These are phyloP conservation scores for Viola odorata DNA, from an alignment of 345 rosid species.

Conservation along the genomic window DNA sequence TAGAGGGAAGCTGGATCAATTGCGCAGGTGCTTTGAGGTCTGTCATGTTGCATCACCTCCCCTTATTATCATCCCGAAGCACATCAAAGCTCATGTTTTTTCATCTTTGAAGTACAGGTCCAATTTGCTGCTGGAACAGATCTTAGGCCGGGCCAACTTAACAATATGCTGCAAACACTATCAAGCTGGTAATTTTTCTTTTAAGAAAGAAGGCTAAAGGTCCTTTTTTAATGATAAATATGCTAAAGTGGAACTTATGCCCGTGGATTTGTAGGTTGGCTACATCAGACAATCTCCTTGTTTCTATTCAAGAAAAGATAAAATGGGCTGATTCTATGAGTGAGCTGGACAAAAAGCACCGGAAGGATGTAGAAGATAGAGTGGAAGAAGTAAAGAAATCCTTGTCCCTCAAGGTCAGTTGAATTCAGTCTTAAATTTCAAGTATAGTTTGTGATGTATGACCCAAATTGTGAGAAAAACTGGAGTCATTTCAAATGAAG, in stretches of 20 bases:
- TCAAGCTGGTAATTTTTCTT: constrained; percentile 65
- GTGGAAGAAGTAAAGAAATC: constrained; percentile 84
- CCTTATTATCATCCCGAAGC: too few species aligned
- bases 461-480: too few species aligned
- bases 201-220: too few species aligned
- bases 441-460: too few species aligned
- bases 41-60: constrained; percentile 2
- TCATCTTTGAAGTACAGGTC: constrained; percentile 46
- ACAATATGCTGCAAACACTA: constrained; percentile 75
- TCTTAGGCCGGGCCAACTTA: constrained; percentile 84
- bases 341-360: constrained; percentile 75
- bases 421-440: constrained; percentile 34
- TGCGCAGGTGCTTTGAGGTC: constrained; percentile 94
- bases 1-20: constrained; percentile 92
- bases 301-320: constrained; percentile 88
- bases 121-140: constrained; percentile 98
- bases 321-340: constrained; percentile 99
- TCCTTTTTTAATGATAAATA: too few species aligned
- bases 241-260: background rate
- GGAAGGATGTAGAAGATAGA: constrained; percentile 70
- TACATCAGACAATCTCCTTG: constrained; percentile 78
- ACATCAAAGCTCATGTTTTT: background rate
- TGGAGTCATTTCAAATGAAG: too few species aligned
- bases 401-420: constrained; percentile 83
- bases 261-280: constrained; percentile 47